Conservation (phyloP, 345 rosid genomes). For the Eutrema yunnanense region DNA sequence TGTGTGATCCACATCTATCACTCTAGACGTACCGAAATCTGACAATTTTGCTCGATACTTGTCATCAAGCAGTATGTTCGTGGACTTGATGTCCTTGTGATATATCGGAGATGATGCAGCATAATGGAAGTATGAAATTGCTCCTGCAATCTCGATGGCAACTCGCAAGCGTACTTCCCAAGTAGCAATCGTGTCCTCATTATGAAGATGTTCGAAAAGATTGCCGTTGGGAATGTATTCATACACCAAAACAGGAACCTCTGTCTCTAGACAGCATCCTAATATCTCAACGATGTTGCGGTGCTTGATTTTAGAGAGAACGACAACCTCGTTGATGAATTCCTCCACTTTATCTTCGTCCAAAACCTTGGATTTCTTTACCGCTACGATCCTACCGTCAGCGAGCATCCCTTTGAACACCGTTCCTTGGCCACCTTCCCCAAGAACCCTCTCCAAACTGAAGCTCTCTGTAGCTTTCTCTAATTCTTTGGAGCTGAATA, state of each 20-base stretch:
- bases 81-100: no score
- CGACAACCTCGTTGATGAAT: slow-evolving; percentile 30
- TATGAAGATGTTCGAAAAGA: slow-evolving; percentile 26
- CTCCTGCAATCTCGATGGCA: no score
- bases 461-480: not conserved
- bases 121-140: no score
- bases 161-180: not conserved
- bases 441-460: not conserved
- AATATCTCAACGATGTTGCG: slow-evolving; percentile 27
- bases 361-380: not conserved
- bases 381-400: not conserved
- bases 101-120: no score
- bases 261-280: slow-evolving; percentile 36
- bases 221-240: slow-evolving; percentile 32
- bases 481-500: not conserved
- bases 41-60: no score
- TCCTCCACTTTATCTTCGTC: not conserved
- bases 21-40: no score
- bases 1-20: no score
- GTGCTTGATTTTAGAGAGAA: slow-evolving; percentile 32
- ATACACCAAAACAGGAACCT: slow-evolving; percentile 32
- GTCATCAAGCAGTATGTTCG: no score
- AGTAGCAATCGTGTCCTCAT: not conserved
- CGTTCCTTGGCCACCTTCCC: slow-evolving; percentile 12
- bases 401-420: not conserved